phyloP scores from a whole-genome alignment of 2,329 filamentous ascomycete species.

The Cladosporium oxysporum region DNA sequence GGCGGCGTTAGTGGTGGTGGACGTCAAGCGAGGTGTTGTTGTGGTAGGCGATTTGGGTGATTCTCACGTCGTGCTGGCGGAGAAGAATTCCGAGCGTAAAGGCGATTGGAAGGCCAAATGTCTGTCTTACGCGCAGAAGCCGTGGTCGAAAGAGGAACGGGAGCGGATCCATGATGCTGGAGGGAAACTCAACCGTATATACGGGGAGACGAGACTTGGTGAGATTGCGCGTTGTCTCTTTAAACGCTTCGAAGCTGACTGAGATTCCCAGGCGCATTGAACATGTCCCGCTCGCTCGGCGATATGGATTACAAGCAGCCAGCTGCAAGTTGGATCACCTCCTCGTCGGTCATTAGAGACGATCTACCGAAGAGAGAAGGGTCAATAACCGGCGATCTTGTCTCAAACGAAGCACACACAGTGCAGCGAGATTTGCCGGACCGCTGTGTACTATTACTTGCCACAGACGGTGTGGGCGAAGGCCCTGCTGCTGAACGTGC shows the following conservation, averaged over 20 bases:
- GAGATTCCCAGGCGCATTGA: neutral
- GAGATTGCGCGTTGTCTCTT: neutral
- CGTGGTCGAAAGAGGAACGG: constrained; percentile 12
- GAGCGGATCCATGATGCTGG: constrained; percentile 17
- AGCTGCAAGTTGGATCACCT: constrained; percentile 16
- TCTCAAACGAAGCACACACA: constrained; percentile 18
- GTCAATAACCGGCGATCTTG: constrained; percentile 16
- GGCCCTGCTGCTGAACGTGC: constrained; percentile 6
- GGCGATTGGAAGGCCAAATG: constrained; percentile 17
- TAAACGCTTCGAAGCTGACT: neutral
- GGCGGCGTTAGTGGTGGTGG: neutral
- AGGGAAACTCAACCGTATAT: constrained; percentile 15
- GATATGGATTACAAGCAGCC: constrained; percentile 18
- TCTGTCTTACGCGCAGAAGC: constrained; percentile 8
- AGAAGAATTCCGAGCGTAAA: constrained; percentile 11
- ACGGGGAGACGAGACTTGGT: constrained; percentile 16
- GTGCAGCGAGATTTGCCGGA: neutral
- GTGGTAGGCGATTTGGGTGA: constrained; percentile 16
- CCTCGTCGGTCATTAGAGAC: constrained; percentile 8
- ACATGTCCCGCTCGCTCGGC: constrained; percentile 17
- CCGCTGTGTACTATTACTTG: constrained; percentile 1
- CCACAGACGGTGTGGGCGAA: constrained; percentile 17
- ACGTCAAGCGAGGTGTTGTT: neutral
- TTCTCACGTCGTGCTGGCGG: constrained; percentile 15
- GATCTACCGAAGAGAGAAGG: constrained; percentile 16